Percentiles rank a stretch among this genome's conserved stretches.
Conservation (phyloP, 306 rosid genomes). For the Canavalia ensiformis region DNA sequence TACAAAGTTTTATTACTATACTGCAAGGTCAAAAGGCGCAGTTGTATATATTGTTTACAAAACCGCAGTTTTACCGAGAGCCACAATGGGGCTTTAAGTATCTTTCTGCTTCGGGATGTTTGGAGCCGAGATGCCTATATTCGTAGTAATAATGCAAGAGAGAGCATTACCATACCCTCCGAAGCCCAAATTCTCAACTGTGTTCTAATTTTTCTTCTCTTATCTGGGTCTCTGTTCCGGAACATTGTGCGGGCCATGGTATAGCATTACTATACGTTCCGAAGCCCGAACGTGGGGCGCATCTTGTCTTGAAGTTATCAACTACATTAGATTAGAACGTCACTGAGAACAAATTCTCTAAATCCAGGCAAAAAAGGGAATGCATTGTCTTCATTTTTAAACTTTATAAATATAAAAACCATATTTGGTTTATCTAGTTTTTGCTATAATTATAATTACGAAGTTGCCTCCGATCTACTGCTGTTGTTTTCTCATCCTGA, state of each 20-base stretch:
- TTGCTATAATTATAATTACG: too few relatives aligned
- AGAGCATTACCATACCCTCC: neutral
- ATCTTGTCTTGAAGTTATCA: neutral
- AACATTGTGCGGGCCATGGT: neutral
- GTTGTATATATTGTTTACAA: slow-evolving; percentile 42
- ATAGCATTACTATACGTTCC: neutral
- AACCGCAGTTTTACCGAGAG: slow-evolving; percentile 14
- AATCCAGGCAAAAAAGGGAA: too few relatives aligned
- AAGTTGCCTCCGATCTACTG: too few relatives aligned
- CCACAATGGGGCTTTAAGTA: neutral
- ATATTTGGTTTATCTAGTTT: too few relatives aligned
- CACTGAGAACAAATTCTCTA: neutral
- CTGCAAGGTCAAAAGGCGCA: slow-evolving; percentile 35
- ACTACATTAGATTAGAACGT: neutral
- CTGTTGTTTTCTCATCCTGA: too few relatives aligned
- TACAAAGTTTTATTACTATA: slow-evolving; percentile 9
- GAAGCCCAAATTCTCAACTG: neutral
- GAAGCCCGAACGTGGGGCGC: neutral
- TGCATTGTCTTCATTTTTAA: too few relatives aligned
- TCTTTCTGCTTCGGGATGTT: neutral
- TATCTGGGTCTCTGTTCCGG: neutral
- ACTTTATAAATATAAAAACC: too few relatives aligned
- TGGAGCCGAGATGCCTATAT: neutral
- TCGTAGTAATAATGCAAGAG: neutral
- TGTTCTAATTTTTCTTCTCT: neutral